These are phyloP conservation scores for Batkoa obscura DNA, from an alignment of 371 early-diverging fungal species.

Conservation along the genomic window DNA sequence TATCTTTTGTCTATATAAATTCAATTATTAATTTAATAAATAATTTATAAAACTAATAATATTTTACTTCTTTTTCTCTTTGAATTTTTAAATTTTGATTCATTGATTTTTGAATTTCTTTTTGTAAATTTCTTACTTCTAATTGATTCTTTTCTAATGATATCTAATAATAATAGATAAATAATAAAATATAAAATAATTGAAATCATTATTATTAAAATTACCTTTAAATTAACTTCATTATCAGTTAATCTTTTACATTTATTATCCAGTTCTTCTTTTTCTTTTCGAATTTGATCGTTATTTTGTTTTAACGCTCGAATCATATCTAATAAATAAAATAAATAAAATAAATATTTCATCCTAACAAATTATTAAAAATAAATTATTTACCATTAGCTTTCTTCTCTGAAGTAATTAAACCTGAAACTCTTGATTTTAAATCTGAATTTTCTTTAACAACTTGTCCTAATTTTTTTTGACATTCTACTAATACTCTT, in stretches of 20 bases:
- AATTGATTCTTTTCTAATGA: not conserved
- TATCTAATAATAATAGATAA: not conserved
- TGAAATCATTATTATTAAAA: too few species aligned
- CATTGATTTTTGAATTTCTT: not conserved
- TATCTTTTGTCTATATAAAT: not conserved
- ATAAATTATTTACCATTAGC: too few species aligned
- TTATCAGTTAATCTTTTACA: not conserved
- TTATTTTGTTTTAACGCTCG: conserved; percentile 7
- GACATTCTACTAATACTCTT: conserved; percentile 26
- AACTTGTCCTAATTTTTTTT: conserved; percentile 36
- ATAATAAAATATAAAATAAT: not conserved
- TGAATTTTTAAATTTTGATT: not conserved
- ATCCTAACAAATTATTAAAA: too few species aligned
- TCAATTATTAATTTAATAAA: too few species aligned
- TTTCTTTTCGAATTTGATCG: conserved; percentile 5
- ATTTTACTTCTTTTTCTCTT: not conserved
- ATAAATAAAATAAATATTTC: not conserved
- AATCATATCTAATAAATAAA: conserved; percentile 8
- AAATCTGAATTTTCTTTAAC: conserved; percentile 23
- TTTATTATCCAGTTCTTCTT: not conserved
- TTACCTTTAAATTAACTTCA: not conserved
- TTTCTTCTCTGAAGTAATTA: conserved; percentile 29
- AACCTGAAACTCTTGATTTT: conserved; percentile 23
- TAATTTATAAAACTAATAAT: not conserved
- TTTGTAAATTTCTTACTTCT: not conserved